A percentile compares a stretch with the other conserved stretches of the same genome.
Conservation (phyloP, 208 protist species). For the Angomonas desouzai region DNA sequence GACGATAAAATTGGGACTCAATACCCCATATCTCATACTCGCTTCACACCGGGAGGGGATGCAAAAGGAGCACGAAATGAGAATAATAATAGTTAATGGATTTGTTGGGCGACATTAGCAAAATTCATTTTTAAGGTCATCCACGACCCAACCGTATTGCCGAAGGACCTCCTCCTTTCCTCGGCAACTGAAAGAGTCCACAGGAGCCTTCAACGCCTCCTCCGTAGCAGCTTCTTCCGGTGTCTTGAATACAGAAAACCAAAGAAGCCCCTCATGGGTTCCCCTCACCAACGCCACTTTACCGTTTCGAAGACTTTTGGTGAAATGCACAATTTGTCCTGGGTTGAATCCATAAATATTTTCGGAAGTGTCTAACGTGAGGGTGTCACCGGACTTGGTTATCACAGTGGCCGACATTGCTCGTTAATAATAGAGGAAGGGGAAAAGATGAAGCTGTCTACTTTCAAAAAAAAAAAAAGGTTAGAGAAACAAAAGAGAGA, state of each 20-base stretch:
- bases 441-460: not conserved
- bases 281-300: slow-evolving; percentile 81
- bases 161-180: slow-evolving; percentile 83
- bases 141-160: slow-evolving; percentile 83
- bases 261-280: slow-evolving; percentile 59
- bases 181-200: slow-evolving; percentile 75
- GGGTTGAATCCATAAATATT: slow-evolving; percentile 59
- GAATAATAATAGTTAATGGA: too few species aligned
- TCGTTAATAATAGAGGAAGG: not conserved
- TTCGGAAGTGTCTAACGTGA: slow-evolving; percentile 38
- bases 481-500: not conserved
- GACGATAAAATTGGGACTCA: too few species aligned
- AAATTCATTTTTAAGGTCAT: slow-evolving; percentile 42
- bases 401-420: slow-evolving; percentile 27
- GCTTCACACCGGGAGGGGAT: too few species aligned
- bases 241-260: slow-evolving; percentile 71
- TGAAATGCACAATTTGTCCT: slow-evolving; percentile 84
- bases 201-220: slow-evolving; percentile 58
- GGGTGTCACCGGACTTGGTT: slow-evolving; percentile 55
- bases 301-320: slow-evolving; percentile 81
- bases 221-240: slow-evolving; percentile 39
- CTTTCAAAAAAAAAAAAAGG: slow-evolving; percentile 12
- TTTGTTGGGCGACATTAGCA: slow-evolving; percentile 1
- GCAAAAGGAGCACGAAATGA: too few species aligned
- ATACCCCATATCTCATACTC: too few species aligned